Evolutionary conservation across 148 eudicot species (phyloP).

Genomic region (Camellia granthamiana): DNA sequence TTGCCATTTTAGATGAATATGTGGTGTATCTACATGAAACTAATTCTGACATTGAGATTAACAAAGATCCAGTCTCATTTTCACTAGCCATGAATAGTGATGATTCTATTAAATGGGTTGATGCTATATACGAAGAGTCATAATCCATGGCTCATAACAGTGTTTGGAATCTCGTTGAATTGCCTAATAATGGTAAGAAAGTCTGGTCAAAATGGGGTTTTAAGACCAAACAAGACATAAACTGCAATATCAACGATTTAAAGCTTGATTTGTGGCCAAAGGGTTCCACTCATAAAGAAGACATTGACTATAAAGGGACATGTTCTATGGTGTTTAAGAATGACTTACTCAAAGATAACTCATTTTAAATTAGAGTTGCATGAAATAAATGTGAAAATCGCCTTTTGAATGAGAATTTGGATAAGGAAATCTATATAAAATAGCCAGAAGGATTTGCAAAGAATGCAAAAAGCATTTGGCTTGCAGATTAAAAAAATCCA

Average conservation of each 20-base stretch:
- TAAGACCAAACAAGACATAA: too few species aligned
- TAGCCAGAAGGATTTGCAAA: not conserved
- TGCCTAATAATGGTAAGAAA: too few species aligned
- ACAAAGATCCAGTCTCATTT: too few species aligned
- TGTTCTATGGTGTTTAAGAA: not conserved
- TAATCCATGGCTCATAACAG: too few species aligned
- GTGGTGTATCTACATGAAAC: too few species aligned
- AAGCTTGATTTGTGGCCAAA: not conserved
- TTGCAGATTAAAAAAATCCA: not conserved
- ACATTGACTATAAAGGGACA: not conserved
- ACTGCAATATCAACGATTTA: too few species aligned
- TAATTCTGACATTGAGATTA: too few species aligned
- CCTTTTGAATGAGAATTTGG: not conserved
- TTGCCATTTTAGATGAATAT: not conserved
- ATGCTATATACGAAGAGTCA: not conserved
- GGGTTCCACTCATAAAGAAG: not conserved
- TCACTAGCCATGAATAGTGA: not conserved
- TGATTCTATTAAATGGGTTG: not conserved
- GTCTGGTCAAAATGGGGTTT: too few species aligned
- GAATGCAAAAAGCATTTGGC: too few species aligned
- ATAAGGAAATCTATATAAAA: not conserved
- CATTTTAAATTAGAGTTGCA: not conserved
- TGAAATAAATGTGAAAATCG: too few species aligned
- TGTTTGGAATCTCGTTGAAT: too few species aligned
- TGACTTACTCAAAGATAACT: not conserved